Evolutionary conservation across 768 basidiomycete species (phyloP).

Genomic region (Lepiota venenata): DNA sequence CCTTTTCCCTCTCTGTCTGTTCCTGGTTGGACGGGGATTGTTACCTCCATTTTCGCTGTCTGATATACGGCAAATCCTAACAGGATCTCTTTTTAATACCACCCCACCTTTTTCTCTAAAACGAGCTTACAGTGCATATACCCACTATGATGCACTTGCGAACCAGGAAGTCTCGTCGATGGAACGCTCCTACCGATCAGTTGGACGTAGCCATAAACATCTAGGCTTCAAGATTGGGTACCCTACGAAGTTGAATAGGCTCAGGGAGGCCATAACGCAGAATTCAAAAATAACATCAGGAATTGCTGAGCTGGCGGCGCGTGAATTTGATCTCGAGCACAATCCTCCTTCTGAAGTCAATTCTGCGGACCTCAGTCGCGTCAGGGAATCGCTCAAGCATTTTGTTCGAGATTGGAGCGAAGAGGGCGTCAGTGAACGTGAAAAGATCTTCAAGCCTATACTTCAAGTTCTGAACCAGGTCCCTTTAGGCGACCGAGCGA

Average conservation of each 20-base stretch:
- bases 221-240: slow-evolving; percentile 53
- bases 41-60: slow-evolving; percentile 22
- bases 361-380: slow-evolving; percentile 42
- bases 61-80: slow-evolving; percentile 25
- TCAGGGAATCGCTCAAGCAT: slow-evolving; percentile 61
- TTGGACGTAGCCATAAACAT: slow-evolving; percentile 43
- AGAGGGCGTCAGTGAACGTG: slow-evolving; percentile 54
- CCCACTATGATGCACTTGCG: slow-evolving; percentile 39
- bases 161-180: slow-evolving; percentile 37
- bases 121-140: slow-evolving; percentile 40
- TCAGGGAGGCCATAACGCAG: slow-evolving; percentile 36
- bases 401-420: slow-evolving; percentile 69
- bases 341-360: slow-evolving; percentile 12
- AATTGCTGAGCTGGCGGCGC: slow-evolving; percentile 33
- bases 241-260: slow-evolving; percentile 44
- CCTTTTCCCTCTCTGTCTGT: slow-evolving; percentile 34
- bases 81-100: slow-evolving; percentile 19
- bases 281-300: slow-evolving; percentile 35
- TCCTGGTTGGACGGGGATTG: slow-evolving; percentile 27
- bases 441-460: slow-evolving; percentile 52
- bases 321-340: slow-evolving; percentile 19
- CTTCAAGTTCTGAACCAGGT: slow-evolving; percentile 40
- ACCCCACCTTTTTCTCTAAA: slow-evolving; percentile 36
- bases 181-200: slow-evolving; percentile 38
- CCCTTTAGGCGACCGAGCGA: slow-evolving; percentile 22